A percentile compares a stretch with the other conserved stretches of the same genome.
Evolutionary conservation across 768 basidiomycete species (phyloP).

Genomic region (Boletus rubescentipes): DNA sequence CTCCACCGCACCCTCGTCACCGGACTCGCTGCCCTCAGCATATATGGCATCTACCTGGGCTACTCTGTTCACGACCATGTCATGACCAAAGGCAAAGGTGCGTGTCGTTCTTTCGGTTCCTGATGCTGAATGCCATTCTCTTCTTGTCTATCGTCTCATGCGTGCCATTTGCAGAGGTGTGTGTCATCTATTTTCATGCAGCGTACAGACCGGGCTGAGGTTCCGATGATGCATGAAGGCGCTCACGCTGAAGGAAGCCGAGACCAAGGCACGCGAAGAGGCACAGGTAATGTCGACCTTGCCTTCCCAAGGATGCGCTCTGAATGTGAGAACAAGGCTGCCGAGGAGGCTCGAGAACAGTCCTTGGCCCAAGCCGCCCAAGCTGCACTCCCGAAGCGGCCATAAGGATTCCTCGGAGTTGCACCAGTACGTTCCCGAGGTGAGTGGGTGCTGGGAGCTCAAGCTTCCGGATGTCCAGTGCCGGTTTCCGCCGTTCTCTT

Average conservation of each 20-base stretch:
- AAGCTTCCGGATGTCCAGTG: background rate
- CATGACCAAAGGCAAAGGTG: slow-evolving; percentile 33
- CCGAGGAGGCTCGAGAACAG: slow-evolving; percentile 29
- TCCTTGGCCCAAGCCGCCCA: slow-evolving; percentile 34
- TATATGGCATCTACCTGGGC: slow-evolving; percentile 33
- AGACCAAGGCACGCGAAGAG: slow-evolving; percentile 19
- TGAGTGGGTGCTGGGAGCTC: slow-evolving; percentile 1
- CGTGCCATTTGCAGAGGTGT: slow-evolving; percentile 20
- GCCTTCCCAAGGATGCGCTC: background rate
- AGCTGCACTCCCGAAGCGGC: slow-evolving; percentile 20
- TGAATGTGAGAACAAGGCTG: slow-evolving; percentile 15
- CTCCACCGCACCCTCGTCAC: slow-evolving; percentile 32
- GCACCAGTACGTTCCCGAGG: background rate
- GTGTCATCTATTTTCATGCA: background rate
- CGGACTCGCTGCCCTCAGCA: slow-evolving; percentile 27
- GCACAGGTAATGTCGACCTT: slow-evolving; percentile 10
- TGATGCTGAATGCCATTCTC: background rate
- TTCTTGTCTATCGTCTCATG: background rate
- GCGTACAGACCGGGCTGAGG: background rate
- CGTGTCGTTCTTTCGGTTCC: slow-evolving; percentile 2
- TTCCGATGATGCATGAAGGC: slow-evolving; percentile 10
- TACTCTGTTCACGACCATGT: slow-evolving; percentile 33
- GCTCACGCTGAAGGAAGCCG: slow-evolving; percentile 22
- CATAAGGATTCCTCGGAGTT: background rate
- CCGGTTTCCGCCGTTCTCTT: background rate